Conservation (phyloP, 2,329 filamentous ascomycete species). For the Raffaelea deltoideospora region DNA sequence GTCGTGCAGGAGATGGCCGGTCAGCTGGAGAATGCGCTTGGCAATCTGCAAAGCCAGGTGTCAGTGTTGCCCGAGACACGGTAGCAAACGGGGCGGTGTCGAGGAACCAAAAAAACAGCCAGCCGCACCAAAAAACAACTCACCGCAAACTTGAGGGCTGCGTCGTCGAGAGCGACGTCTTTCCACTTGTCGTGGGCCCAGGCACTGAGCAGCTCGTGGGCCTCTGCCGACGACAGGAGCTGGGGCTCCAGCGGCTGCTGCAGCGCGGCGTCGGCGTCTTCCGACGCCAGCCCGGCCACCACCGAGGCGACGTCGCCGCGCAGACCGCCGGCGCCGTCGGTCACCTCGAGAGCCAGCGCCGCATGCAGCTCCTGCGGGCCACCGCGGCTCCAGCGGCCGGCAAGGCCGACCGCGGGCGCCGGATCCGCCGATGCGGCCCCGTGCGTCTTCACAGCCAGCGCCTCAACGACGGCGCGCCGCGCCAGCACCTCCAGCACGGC, state of each 20-base stretch:
- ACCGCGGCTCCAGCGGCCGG: conserved; percentile 15
- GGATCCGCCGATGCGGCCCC: conserved; percentile 11
- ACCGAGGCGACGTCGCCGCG: conserved; percentile 17
- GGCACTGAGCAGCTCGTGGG: conserved; percentile 23
- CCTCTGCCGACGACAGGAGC: conserved; percentile 26
- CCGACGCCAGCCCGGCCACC: conserved; percentile 12
- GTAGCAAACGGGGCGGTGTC: too few species aligned
- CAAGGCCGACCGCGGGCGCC: conserved; percentile 7
- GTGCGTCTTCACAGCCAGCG: conserved; percentile 25
- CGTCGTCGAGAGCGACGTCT: conserved; percentile 37
- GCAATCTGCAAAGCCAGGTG: conserved; percentile 41
- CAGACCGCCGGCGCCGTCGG: conserved; percentile 21
- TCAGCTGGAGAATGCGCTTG: conserved; percentile 69
- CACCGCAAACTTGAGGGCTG: conserved; percentile 58
- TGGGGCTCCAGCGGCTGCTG: conserved; percentile 8
- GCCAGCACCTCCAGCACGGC: conserved; percentile 31
- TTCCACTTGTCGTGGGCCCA: conserved; percentile 47
- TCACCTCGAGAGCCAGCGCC: conserved; percentile 22
- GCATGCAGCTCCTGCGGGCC: conserved; percentile 18
- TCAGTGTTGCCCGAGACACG: too few species aligned
- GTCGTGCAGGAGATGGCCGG: conserved; percentile 63
- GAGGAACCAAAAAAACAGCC: neutral
- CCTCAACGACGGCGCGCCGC: conserved; percentile 36
- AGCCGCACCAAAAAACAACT: conserved; percentile 17
- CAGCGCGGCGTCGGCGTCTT: conserved; percentile 3